Base-by-base conservation (phyloP, 2,329 filamentous ascomycete species). In the Fusarium bactridioides region DNA sequence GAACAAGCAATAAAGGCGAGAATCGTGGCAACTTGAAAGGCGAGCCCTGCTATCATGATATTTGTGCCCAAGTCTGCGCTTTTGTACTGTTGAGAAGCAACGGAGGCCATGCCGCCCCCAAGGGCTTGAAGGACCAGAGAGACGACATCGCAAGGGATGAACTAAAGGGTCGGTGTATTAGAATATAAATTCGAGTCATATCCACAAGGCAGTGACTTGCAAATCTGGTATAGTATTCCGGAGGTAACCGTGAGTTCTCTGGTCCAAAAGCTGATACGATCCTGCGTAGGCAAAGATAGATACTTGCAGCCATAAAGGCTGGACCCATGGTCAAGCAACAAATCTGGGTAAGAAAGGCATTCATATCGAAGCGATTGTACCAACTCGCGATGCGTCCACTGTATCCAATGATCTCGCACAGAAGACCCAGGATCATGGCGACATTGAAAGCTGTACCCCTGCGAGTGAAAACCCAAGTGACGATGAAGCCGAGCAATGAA, bases 31-130 rank as follows among this genome's bases (percentile, higher is more conserved):
- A 91, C 90, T 75, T 92, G 90, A 77, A 87, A 88, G 23, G 84
- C 79, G 0, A 92, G 85, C 37, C 91, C 91, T 9, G 88, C 88
- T n/a, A 92, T 84, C 86, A 90, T 90, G 80, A 92, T 86, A 76
- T 91, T 82, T 69, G 87, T 85, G n/a, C 89, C 90, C 1, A 51
- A 41, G 16, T 66, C 69, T 19, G 81, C 73, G 21, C 77, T 77
- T 10, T 81, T 61, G 48, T 82, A 72, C 58, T 83, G 77, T 54
- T 83, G 80, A 33, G 79, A 79, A 55, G 84, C 82, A 18, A 82
- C 78, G 12, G 85, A 82, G 29, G 87, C 84, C 59, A 91, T 77
- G 33, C 82, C 88, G n/a, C 89, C 90, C 47, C 90, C 90, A 1
- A 84, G 82, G 9, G 86, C 87, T 77, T 92, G 90, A 1, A 92